Evolutionary conservation across 306 rosid genomes (phyloP).

Genomic region (Begonia fuchsioides): DNA sequence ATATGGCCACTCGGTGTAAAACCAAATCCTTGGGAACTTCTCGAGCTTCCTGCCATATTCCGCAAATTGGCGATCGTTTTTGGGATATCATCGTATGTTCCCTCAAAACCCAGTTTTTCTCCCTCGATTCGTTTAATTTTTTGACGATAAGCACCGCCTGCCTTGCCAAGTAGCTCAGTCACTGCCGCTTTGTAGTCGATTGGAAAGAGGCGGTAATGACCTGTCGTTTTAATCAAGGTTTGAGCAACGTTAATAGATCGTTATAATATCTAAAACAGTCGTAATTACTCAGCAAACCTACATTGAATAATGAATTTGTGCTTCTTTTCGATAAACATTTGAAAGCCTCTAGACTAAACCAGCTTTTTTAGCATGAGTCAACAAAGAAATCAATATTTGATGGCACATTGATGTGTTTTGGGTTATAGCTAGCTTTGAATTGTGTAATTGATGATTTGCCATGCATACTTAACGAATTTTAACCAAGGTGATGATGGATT

Average conservation of each 20-base stretch:
- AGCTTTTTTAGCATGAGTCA: too few species aligned
- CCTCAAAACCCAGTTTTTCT: slow-evolving; percentile 32
- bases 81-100: slow-evolving; percentile 22
- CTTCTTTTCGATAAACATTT: too few species aligned
- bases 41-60: slow-evolving; percentile 45
- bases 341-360: too few species aligned
- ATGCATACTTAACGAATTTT: too few species aligned
- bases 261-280: too few species aligned
- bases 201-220: slow-evolving; percentile 58
- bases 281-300: too few species aligned
- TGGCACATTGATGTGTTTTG: too few species aligned
- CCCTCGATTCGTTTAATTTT: slow-evolving; percentile 26
- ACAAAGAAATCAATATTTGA: too few species aligned
- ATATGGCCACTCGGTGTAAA: slow-evolving; percentile 31
- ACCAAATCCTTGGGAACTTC: slow-evolving; percentile 42
- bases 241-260: too few species aligned
- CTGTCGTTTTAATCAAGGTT: slow-evolving; percentile 17
- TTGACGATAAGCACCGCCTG: slow-evolving; percentile 32
- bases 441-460: too few species aligned
- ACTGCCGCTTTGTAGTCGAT: slow-evolving; percentile 56
- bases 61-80: slow-evolving; percentile 27
- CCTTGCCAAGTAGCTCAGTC: slow-evolving; percentile 56
- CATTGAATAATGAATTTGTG: too few species aligned
- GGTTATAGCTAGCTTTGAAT: too few species aligned
- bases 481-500: neutral